phyloP scores from a whole-genome alignment of 2,329 filamentous ascomycete genomes.

The Monosporascus cannonballus region DNA sequence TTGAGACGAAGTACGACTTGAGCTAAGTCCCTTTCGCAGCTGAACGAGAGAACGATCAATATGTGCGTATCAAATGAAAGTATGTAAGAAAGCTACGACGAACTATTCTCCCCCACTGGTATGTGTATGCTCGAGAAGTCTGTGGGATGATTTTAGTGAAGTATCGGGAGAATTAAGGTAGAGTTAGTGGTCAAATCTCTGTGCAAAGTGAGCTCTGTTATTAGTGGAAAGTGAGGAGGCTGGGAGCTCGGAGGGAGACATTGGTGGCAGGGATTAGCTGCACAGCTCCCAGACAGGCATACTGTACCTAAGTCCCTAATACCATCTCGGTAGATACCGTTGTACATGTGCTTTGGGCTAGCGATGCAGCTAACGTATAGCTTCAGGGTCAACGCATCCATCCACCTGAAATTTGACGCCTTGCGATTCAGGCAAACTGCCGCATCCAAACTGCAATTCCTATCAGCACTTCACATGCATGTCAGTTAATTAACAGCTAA shows the following conservation, averaged over 20 bases:
- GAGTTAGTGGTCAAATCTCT: not conserved
- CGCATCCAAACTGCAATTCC: no score
- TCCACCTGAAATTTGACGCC: no score
- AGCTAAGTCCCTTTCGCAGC: not conserved
- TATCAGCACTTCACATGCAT: no score
- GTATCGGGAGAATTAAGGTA: not conserved
- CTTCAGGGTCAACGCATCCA: not conserved
- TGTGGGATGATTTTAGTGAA: not conserved
- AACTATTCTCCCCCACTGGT: not conserved
- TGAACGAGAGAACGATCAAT: not conserved
- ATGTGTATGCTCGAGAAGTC: not conserved
- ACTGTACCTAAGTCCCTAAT: not conserved
- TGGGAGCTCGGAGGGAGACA: not conserved
- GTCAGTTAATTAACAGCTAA: no score
- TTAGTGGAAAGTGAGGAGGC: not conserved
- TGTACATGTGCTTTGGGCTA: no score
- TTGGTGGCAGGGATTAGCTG: not conserved
- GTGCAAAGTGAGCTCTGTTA: not conserved
- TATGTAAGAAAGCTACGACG: not conserved
- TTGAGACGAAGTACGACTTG: not conserved
- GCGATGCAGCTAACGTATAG: not conserved
- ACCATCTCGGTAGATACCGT: no score
- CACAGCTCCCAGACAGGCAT: not conserved
- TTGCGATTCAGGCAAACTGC: no score
- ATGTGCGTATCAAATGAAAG: not conserved